These are phyloP conservation scores for Cladobotryum protrusum DNA, from an alignment of 2,329 filamentous ascomycete genomes.

Conservation along the genomic window DNA sequence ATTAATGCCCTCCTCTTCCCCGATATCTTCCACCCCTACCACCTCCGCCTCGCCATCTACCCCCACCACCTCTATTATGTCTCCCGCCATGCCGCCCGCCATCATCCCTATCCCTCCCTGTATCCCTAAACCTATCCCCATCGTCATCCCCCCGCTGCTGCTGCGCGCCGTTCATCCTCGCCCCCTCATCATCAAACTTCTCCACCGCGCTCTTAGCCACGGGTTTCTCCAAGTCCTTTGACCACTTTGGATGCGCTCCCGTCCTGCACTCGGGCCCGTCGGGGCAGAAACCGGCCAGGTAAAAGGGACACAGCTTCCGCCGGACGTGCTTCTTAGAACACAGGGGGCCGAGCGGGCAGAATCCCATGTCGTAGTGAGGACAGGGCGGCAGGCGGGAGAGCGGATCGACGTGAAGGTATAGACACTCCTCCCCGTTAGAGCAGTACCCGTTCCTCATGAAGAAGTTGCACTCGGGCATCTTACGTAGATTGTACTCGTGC, in stretches of 20 bases:
- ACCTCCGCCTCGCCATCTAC: conserved; percentile 23
- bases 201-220: conserved; percentile 62
- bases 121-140: conserved; percentile 30
- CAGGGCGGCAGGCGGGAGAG: conserved; percentile 73
- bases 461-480: conserved; percentile 98
- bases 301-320: conserved; percentile 73
- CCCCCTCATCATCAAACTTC: conserved; percentile 40
- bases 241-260: conserved; percentile 79
- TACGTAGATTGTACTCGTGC: conserved; percentile 96
- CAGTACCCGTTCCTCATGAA: conserved; percentile 92
- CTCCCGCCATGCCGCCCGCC: conserved; percentile 27
- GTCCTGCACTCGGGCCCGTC: conserved; percentile 69
- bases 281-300: conserved; percentile 91
- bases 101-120: conserved; percentile 28
- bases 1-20: conserved; percentile 28
- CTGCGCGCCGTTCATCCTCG: conserved; percentile 20
- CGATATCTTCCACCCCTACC: conserved; percentile 35
- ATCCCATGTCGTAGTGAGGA: conserved; percentile 88
- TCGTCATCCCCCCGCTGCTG: conserved; percentile 28
- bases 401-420: conserved; percentile 86
- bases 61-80: conserved; percentile 21
- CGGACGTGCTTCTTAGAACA: conserved; percentile 88
- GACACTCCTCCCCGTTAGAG: conserved; percentile 92
- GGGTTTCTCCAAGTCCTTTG: conserved; percentile 68
- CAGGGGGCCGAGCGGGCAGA: conserved; percentile 81